phyloP scores from a whole-genome alignment of 1,284 basidiomycete species.

The Wolfiporia cocos region DNA sequence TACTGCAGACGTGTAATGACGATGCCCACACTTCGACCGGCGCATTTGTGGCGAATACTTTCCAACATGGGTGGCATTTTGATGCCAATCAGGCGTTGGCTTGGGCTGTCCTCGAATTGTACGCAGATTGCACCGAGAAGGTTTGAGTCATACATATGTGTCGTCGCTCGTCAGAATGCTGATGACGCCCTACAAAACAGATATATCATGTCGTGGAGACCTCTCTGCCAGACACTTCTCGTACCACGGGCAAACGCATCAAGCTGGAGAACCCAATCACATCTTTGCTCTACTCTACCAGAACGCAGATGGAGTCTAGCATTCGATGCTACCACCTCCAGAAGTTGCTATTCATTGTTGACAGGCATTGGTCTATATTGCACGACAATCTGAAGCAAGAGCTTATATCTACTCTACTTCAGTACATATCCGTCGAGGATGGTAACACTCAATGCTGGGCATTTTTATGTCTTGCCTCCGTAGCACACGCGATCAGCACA shows the following conservation, averaged over 20 bases:
- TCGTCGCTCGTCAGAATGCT: no score
- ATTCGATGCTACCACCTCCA: conserved; percentile 61
- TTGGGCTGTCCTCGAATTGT: conserved; percentile 82
- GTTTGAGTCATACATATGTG: conserved; percentile 32
- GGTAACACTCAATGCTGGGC: conserved; percentile 71
- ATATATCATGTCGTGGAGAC: no score
- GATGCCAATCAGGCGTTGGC: conserved; percentile 62
- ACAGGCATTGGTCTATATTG: conserved; percentile 64
- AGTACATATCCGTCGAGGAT: conserved; percentile 64
- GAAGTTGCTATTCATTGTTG: conserved; percentile 78
- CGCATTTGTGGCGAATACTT: conserved; percentile 58
- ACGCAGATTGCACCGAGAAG: conserved; percentile 72
- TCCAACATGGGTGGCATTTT: conserved; percentile 71
- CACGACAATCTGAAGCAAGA: conserved; percentile 49
- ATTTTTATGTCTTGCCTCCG: conserved; percentile 70
- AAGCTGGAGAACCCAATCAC: conserved; percentile 56
- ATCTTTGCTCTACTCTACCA: conserved; percentile 49
- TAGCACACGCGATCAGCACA: conserved; percentile 44
- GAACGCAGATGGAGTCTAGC: conserved; percentile 22
- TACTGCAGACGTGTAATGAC: conserved; percentile 22
- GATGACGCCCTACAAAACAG: no score
- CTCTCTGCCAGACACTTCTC: conserved; percentile 7
- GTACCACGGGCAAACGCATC: conserved; percentile 38
- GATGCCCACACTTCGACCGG: conserved; percentile 16
- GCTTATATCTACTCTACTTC: conserved; percentile 49